Conservation (phyloP, 306 rosid genomes). For the Acacia confusa region DNA sequence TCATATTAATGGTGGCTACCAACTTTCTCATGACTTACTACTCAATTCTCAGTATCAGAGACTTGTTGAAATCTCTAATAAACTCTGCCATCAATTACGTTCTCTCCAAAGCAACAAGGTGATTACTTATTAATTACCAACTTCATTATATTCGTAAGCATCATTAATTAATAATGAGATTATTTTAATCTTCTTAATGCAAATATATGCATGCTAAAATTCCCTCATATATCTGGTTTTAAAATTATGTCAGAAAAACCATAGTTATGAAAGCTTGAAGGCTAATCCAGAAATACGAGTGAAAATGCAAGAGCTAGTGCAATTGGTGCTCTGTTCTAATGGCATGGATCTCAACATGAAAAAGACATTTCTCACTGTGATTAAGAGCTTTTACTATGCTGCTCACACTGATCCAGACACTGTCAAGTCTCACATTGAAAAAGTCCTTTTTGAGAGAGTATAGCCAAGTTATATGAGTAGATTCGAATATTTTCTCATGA, state of each 20-base stretch:
- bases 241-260: constrained; percentile 12
- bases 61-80: constrained; percentile 44
- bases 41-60: constrained; percentile 31
- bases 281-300: constrained; percentile 36
- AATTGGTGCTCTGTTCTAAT: constrained; percentile 41
- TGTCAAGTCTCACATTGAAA: constrained; percentile 45
- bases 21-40: constrained; percentile 28
- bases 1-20: constrained; percentile 49
- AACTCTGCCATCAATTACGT: constrained; percentile 44
- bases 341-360: constrained; percentile 24
- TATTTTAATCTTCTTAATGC: not conserved
- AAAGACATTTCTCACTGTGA: constrained; percentile 50
- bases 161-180: not conserved
- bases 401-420: constrained; percentile 43
- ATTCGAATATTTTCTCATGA: not conserved
- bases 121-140: too few relatives aligned
- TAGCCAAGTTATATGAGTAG: not conserved
- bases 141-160: too few relatives aligned
- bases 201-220: not conserved
- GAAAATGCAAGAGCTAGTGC: constrained; percentile 53
- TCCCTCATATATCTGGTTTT: not conserved
- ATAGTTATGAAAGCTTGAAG: constrained; percentile 19
- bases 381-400: constrained; percentile 20
- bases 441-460: not conserved
- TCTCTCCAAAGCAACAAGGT: constrained; percentile 35